Conservation (phyloP, 2,329 filamentous ascomycete genomes). For the Trichoderma sp. region DNA sequence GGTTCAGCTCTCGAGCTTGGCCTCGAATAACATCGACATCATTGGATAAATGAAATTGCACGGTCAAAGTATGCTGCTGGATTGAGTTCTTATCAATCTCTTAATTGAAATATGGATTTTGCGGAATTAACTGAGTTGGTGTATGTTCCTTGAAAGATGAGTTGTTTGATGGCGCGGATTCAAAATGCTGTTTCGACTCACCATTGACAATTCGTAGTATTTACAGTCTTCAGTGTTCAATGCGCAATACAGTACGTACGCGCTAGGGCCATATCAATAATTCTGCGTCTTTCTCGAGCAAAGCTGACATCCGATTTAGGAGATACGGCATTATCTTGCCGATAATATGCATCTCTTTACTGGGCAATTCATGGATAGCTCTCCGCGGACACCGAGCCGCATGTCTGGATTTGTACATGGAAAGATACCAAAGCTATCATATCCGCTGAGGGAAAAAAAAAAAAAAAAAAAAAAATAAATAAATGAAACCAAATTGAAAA, state of each 20-base stretch:
- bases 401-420: neutral
- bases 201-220: neutral
- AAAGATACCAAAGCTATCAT: neutral
- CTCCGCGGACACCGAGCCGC: neutral
- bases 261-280: neutral
- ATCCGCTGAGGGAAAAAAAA: neutral
- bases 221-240: neutral
- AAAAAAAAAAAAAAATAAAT: no score
- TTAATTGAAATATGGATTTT: neutral
- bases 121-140: neutral
- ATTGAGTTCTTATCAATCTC: neutral
- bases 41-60: neutral
- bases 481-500: no score
- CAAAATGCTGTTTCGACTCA: neutral
- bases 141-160: neutral
- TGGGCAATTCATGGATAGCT: neutral
- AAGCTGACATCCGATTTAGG: neutral
- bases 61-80: neutral
- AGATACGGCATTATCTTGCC: neutral
- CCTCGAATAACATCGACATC: neutral
- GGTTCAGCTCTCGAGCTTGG: neutral
- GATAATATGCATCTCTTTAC: neutral
- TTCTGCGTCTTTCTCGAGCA: neutral
- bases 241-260: neutral
- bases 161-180: neutral